Percentiles rank a stretch among this genome's conserved stretches.
phyloP scores from a whole-genome alignment of 805 yeast species.

The Starmera dryadoides region DNA sequence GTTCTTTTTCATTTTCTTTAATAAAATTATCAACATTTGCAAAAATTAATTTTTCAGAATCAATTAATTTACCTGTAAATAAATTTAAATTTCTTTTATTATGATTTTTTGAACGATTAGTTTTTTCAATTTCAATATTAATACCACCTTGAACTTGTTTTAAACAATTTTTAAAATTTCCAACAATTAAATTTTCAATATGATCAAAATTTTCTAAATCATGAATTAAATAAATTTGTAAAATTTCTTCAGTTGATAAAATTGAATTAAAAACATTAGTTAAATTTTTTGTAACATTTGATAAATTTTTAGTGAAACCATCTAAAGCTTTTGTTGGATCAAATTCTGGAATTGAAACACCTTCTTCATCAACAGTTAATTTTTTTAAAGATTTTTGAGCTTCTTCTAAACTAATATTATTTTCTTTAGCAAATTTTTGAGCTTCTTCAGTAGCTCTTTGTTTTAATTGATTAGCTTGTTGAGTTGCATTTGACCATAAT shows the following conservation, averaged over 20 bases:
- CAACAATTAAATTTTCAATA: conserved; percentile 39
- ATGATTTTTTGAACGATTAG: conserved; percentile 28
- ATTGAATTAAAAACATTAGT: conserved; percentile 30
- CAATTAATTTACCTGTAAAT: conserved; percentile 69
- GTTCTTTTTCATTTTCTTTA: conserved; percentile 29
- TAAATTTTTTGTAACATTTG: conserved; percentile 28
- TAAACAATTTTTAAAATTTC: conserved; percentile 56
- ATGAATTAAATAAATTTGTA: conserved; percentile 58
- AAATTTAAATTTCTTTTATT: conserved; percentile 46
- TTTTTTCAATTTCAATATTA: conserved; percentile 49
- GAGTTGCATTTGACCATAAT: conserved; percentile 61
- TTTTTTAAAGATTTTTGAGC: conserved; percentile 23
- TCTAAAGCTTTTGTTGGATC: conserved; percentile 11
- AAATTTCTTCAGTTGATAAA: conserved; percentile 38
- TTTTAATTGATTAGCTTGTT: conserved; percentile 34
- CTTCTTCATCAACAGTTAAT: conserved; percentile 18
- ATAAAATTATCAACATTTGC: conserved; percentile 82
- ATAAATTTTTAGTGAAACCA: conserved; percentile 23
- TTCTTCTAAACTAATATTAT: conserved; percentile 22
- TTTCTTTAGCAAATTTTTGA: conserved; percentile 23
- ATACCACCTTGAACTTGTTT: conserved; percentile 76
- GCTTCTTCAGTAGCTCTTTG: conserved; percentile 28
- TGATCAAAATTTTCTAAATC: conserved; percentile 51
- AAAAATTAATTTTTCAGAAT: conserved; percentile 81
- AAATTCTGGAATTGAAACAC: not conserved